These are phyloP conservation scores for Colletotrichum gigasporum DNA, from an alignment of 2,329 filamentous ascomycete genomes.

Conservation along the genomic window DNA sequence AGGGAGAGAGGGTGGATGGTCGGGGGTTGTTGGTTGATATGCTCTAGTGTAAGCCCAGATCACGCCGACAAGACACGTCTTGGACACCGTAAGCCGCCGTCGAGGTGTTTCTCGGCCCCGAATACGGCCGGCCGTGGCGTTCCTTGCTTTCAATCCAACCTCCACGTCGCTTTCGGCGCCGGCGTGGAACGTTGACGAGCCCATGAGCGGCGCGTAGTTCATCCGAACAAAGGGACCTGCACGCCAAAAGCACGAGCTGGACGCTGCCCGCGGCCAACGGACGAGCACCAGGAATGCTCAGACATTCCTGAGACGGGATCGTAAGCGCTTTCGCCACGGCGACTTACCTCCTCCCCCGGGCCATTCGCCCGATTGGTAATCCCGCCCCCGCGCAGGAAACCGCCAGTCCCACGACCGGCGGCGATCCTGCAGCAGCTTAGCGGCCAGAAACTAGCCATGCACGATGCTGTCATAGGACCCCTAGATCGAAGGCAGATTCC, in stretches of 20 bases:
- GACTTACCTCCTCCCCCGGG: not conserved
- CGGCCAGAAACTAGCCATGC: slow-evolving; percentile 22
- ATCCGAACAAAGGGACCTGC: not conserved
- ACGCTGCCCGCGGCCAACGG: not conserved
- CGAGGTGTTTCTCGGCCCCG: not conserved
- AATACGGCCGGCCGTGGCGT: not conserved
- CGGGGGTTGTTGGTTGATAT: too few relatives aligned
- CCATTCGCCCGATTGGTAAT: slow-evolving; percentile 13
- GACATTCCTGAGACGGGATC: slow-evolving; percentile 25
- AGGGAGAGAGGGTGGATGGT: too few relatives aligned
- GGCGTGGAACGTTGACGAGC: not conserved
- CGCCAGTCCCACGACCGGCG: not conserved
- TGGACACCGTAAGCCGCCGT: too few relatives aligned
- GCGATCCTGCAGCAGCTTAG: not conserved
- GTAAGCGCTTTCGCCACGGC: slow-evolving; percentile 9
- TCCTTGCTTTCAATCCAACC: not conserved
- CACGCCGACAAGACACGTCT: too few relatives aligned
- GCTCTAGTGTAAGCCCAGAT: too few relatives aligned
- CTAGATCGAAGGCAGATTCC: not conserved
- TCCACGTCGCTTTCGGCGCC: not conserved
- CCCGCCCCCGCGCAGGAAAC: slow-evolving; percentile 11
- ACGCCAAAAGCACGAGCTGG: slow-evolving; percentile 4
- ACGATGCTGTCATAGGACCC: slow-evolving; percentile 29
- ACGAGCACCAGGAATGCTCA: slow-evolving; percentile 1
- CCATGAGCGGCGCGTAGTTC: not conserved